These are phyloP conservation scores for Entoloma clypeatum DNA, from an alignment of 1,284 basidiomycete species.

Conservation along the genomic window DNA sequence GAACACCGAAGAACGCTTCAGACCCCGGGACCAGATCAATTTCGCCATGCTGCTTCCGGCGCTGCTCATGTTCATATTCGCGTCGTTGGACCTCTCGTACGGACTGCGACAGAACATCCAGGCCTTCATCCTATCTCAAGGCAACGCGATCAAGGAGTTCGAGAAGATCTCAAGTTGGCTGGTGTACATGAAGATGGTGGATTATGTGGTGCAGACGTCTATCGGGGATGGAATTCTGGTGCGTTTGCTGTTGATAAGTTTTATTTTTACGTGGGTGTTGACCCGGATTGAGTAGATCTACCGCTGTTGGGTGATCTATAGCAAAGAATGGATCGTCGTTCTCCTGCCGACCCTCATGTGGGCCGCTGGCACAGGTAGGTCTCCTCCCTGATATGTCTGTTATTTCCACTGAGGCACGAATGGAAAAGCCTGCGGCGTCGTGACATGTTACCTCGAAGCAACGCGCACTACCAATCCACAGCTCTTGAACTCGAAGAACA, in stretches of 20 bases:
- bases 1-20: slow-evolving; percentile 29
- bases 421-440: slow-evolving; percentile 26
- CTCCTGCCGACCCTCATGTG: slow-evolving; percentile 27
- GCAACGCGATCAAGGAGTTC: slow-evolving; percentile 30
- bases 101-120: slow-evolving; percentile 37
- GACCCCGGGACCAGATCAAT: slow-evolving; percentile 25
- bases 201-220: slow-evolving; percentile 36
- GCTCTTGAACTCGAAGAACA: slow-evolving; percentile 24
- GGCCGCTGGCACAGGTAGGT: slow-evolving; percentile 29
- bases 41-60: slow-evolving; percentile 35
- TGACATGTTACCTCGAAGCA: slow-evolving; percentile 31
- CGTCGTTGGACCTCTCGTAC: slow-evolving; percentile 36
- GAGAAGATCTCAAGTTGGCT: slow-evolving; percentile 32
- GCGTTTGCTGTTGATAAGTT: slow-evolving; percentile 9
- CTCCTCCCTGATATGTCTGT: background rate
- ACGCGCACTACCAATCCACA: slow-evolving; percentile 19
- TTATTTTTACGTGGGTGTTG: background rate
- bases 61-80: slow-evolving; percentile 33
- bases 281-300: slow-evolving; percentile 26
- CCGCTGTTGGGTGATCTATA: slow-evolving; percentile 35
- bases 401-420: background rate
- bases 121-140: slow-evolving; percentile 31
- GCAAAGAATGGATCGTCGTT: slow-evolving; percentile 28
- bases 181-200: slow-evolving; percentile 35
- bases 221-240: slow-evolving; percentile 38